Evolutionary conservation across 2,329 filamentous ascomycete genomes (phyloP), one percentile per base, ranked within the genome.

Genomic region (Apiospora pterosperma): DNA sequence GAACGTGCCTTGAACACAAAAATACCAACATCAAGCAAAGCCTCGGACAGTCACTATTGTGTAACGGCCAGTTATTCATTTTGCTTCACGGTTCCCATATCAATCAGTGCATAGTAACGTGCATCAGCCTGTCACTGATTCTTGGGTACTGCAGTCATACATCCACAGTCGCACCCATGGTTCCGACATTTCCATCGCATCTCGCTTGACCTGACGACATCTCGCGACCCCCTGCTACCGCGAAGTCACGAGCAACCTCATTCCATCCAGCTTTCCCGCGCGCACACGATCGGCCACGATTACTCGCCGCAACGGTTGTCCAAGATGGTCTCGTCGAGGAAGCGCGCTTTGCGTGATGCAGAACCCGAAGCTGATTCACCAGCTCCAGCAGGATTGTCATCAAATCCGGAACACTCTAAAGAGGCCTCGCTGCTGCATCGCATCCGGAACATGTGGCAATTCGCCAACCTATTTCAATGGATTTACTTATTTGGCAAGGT

Each of bases 371-470:
- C 66, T 31, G 48, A 64, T 64, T 60, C 69, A 14, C 23, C 66
- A 36, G 61, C 52, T 16, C 39, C 61, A 5, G 31, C 62, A 10
- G 25, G 61, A 10, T 25, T 10, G 36, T 5, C 58, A 23, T 38
- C 58, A 16, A 66, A 21, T 11, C 25, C 61, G n/a, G 61, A 63
- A 8, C 62, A 64, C 8, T 65, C 71, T 8, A 71, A 74, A 25
- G 74, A 77, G 65, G 69, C 71, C 1, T 75, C 79, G 4, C 71
- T 88, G 63, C 82, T 96, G 34, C 81, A 88, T 65, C 88, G 84
- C 69, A 85, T 98, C 70, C 88, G 95, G 68, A 96, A 92, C 75
- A 93, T 92, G 85, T 98, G 95, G 94, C 92, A 97, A 77, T 97
- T 98, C 78, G 92, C 95, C 67, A 95, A 93, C 73, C 81, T 98